Evolutionary conservation across 768 basidiomycete genomes (phyloP).

Genomic region (Xerocomellus intermedius): DNA sequence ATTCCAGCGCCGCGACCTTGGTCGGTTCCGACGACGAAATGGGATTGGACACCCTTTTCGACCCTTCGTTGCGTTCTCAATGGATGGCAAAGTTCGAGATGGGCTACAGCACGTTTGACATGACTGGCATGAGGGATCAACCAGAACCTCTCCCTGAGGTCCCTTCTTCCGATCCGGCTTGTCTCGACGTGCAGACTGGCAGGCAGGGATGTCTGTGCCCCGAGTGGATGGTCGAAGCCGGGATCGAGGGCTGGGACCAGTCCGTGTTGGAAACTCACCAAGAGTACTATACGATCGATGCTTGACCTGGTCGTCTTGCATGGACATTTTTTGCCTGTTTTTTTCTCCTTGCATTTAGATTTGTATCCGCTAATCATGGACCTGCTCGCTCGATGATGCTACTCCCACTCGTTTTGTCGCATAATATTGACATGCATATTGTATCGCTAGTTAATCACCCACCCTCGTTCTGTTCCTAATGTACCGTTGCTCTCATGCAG

Average conservation of each 20-base stretch:
- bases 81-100: constrained; percentile 19
- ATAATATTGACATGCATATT: background rate
- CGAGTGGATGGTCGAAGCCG: constrained; percentile 23
- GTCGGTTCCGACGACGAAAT: constrained; percentile 3
- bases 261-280: background rate
- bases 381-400: background rate
- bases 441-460: background rate
- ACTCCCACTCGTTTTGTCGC: background rate
- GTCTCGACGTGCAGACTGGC: background rate
- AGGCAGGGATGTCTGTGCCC: constrained; percentile 20
- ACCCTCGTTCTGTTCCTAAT: background rate
- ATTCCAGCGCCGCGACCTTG: background rate
- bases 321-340: background rate
- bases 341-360: background rate
- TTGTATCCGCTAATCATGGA: background rate
- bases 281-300: background rate
- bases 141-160: background rate
- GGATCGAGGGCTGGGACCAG: constrained; percentile 14
- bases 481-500: too few species aligned
- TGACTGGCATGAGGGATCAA: background rate
- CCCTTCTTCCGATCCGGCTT: background rate
- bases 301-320: constrained; percentile 3
- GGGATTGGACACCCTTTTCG: constrained; percentile 4
- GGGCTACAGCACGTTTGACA: constrained; percentile 1
- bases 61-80: background rate